Evolutionary conservation across 1,284 basidiomycete genomes (phyloP).

Genomic region (Cystobasidiaceae sp.): DNA sequence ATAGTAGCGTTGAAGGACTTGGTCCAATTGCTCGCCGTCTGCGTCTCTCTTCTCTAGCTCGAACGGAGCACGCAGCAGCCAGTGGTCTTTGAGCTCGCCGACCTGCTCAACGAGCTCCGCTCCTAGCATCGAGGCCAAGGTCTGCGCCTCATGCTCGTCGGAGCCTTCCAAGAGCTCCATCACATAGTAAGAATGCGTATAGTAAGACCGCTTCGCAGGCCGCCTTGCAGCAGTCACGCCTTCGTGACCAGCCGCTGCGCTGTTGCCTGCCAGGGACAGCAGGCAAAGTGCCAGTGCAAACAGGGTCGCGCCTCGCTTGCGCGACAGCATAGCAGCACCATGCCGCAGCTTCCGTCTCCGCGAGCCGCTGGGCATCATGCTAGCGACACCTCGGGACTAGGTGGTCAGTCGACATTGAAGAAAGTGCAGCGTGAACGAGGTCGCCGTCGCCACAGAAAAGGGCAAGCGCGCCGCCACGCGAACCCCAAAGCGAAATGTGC

Average conservation of each 20-base stretch:
- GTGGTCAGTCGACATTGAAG: no score
- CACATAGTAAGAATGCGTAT: conserved; percentile 84
- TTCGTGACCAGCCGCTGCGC: neutral
- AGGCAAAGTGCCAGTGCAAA: neutral
- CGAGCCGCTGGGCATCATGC: no score
- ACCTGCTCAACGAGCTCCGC: conserved; percentile 82
- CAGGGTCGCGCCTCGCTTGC: neutral
- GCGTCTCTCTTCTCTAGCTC: conserved; percentile 50
- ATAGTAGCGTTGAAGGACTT: conserved; percentile 22
- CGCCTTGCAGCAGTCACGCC: conserved; percentile 19
- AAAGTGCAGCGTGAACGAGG: no score
- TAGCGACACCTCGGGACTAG: no score
- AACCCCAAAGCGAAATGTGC: no score
- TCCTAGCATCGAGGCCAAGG: conserved; percentile 53
- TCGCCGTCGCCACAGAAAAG: no score
- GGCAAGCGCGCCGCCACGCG: no score
- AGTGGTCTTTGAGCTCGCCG: conserved; percentile 76
- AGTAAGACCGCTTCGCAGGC: conserved; percentile 53
- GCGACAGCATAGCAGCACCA: neutral
- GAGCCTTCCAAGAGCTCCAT: conserved; percentile 56
- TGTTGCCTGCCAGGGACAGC: neutral
- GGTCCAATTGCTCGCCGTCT: neutral
- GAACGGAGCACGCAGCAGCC: conserved; percentile 65
- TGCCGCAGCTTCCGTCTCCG: neutral
- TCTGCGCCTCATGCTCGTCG: conserved; percentile 2